These are phyloP conservation scores for Cladosporium sp. DNA, from an alignment of 2,329 filamentous ascomycete species.

Conservation along the genomic window DNA sequence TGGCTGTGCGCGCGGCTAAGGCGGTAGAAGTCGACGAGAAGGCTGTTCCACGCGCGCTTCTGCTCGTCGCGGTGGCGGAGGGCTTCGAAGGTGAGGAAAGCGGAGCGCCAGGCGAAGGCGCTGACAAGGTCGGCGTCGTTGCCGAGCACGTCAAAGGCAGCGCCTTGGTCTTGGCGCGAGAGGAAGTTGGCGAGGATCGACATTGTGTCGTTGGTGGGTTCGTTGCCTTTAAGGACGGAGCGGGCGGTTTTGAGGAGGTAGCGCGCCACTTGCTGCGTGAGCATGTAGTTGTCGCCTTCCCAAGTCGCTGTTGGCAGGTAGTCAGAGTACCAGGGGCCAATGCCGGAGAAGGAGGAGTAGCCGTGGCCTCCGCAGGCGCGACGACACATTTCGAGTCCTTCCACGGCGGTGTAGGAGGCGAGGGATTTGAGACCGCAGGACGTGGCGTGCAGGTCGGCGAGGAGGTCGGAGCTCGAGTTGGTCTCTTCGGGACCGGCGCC, in stretches of 20 bases:
- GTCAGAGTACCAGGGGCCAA: constrained; percentile 70
- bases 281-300: constrained; percentile 81
- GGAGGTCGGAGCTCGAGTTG: constrained; percentile 60
- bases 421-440: constrained; percentile 73
- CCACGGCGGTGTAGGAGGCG: constrained; percentile 66
- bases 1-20: constrained; percentile 71
- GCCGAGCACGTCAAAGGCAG: constrained; percentile 70
- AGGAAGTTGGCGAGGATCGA: constrained; percentile 63
- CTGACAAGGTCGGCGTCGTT: constrained; percentile 66
- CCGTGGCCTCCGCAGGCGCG: constrained; percentile 75
- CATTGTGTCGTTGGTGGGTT: constrained; percentile 64
- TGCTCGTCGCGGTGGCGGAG: constrained; percentile 70
- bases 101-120: constrained; percentile 71
- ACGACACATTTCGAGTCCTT: constrained; percentile 70
- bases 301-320: constrained; percentile 69
- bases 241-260: constrained; percentile 75
- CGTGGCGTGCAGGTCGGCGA: constrained; percentile 72
- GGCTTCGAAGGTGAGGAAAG: constrained; percentile 71
- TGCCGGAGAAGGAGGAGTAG: constrained; percentile 71
- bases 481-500: constrained; percentile 66
- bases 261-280: constrained; percentile 73
- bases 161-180: constrained; percentile 62
- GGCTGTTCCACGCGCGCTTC: constrained; percentile 72
- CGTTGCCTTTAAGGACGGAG: constrained; percentile 61
- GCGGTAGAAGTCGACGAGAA: constrained; percentile 74